Evolutionary conservation across 306 rosid genomes (phyloP).

Genomic region (Betula pendula): DNA sequence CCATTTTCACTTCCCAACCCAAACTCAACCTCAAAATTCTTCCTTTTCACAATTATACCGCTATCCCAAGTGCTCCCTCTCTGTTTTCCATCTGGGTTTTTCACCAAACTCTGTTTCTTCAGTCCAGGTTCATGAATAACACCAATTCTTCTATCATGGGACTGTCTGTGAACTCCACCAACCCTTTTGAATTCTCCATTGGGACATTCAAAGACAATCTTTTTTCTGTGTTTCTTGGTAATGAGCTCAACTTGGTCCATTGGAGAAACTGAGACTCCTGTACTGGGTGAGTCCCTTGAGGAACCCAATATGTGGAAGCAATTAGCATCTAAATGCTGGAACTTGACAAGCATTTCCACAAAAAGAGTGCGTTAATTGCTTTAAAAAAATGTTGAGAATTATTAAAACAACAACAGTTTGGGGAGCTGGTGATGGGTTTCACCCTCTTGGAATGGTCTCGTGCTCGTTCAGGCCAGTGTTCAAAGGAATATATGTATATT

Average conservation of each 20-base stretch:
- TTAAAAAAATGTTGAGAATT: background rate
- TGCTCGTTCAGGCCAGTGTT: background rate
- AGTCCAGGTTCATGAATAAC: slow-evolving; percentile 26
- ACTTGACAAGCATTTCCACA: slow-evolving; percentile 48
- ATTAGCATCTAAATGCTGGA: slow-evolving; percentile 52
- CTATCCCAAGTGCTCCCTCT: background rate
- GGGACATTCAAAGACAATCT: slow-evolving; percentile 32
- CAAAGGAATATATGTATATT: background rate
- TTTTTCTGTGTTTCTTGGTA: slow-evolving; percentile 30
- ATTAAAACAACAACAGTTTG: background rate
- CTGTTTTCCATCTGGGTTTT: slow-evolving; percentile 30
- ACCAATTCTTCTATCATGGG: background rate
- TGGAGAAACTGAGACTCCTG: slow-evolving; percentile 40
- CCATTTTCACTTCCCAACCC: background rate
- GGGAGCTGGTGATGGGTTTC: background rate
- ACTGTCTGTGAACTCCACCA: slow-evolving; percentile 22
- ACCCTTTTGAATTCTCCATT: slow-evolving; percentile 32
- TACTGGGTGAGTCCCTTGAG: slow-evolving; percentile 29
- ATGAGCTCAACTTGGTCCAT: slow-evolving; percentile 39
- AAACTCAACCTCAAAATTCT: slow-evolving; percentile 19
- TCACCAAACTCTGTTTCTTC: slow-evolving; percentile 32
- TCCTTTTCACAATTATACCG: slow-evolving; percentile 22
- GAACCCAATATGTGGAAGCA: slow-evolving; percentile 43
- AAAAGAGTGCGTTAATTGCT: background rate
- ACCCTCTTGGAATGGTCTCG: background rate